Evolutionary conservation across 129 eudicot species (phyloP).

Genomic region (Ambrosia artemisiifolia): DNA sequence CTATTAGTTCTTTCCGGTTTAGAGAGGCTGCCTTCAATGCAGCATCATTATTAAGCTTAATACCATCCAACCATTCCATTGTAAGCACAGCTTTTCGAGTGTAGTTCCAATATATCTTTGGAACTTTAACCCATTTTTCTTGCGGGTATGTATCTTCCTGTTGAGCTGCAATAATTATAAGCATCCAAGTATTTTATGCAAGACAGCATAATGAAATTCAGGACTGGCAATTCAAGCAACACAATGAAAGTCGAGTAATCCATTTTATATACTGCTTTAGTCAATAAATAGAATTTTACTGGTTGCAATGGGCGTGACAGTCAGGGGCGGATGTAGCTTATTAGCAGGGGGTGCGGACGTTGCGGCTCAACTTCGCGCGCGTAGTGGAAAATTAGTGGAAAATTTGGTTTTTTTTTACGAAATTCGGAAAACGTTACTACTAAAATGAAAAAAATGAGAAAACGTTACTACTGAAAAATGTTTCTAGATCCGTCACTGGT

Average conservation of each 20-base stretch:
- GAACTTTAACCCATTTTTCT: constrained; percentile 57
- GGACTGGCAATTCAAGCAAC: not conserved
- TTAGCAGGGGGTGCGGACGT: no score
- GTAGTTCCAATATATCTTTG: constrained; percentile 87
- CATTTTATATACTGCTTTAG: no score
- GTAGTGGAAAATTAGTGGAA: no score
- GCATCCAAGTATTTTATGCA: not conserved
- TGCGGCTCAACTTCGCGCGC: no score
- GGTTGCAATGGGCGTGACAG: no score
- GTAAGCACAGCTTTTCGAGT: constrained; percentile 93
- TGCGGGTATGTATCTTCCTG: constrained; percentile 28
- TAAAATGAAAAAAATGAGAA: no score
- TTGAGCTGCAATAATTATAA: constrained; percentile 15
- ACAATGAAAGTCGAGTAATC: not conserved
- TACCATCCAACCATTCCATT: constrained; percentile 98
- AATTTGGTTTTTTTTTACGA: no score
- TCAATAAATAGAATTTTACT: no score
- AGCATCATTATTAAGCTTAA: constrained; percentile 75
- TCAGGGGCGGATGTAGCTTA: no score
- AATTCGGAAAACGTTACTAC: no score
- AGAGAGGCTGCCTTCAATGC: constrained; percentile 51
- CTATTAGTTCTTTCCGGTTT: constrained; percentile 74
- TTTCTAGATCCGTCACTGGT: no score
- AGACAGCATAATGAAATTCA: not conserved
- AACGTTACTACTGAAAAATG: no score